Evolutionary conservation across 2,329 filamentous ascomycete genomes (phyloP), one percentile per base, ranked within the genome.

Genomic region (Dothistroma pini): DNA sequence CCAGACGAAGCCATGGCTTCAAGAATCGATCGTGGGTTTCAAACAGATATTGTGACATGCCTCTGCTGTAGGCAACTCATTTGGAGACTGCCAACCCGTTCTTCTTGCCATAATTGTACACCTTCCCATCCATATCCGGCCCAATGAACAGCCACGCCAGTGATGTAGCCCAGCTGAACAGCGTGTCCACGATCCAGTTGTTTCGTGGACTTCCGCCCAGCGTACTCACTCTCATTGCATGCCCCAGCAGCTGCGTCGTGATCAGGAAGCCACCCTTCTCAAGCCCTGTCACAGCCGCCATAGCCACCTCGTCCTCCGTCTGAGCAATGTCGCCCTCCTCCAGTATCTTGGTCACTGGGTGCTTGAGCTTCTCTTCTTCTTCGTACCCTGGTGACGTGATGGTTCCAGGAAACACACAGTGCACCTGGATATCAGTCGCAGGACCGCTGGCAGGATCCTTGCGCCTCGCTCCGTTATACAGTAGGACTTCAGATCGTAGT

Each of bases 291-390:
- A 99, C 86, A 0, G 90, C 81, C 9, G 80, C 80, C 4, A 77
- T 76, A 1, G 95, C 95, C 14, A 96, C 91, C 61, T 89, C 83
- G 5, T 95, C 88, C 5, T 91, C 89, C 0, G 84, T 88, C 75
- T 96, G 89, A 52, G 86, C 82, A 14, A 88, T 88, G 73, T 99
- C 95, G n/a, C 84, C 83, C 67, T 90, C 86, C 76, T 97, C 95
- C 51, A 97, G 77, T 56, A 88, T 81, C 67, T 86, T 83, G 2
- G 93, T 96, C 54, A 97, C 82, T 5, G 83, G 85, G 8, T 93
- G 93, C 77, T 97, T 97, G 31, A 84, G 84, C 69, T 79, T 76
- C 70, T 96, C 88, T 78, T 97, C 93, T 19, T 84, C 81, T 62
- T 88, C 87, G 56, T 88, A 83, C 0, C 93, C 92, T 0, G 91